These are phyloP conservation scores for Russula griseocarnosa DNA, from an alignment of 768 basidiomycete species.

Conservation along the genomic window DNA sequence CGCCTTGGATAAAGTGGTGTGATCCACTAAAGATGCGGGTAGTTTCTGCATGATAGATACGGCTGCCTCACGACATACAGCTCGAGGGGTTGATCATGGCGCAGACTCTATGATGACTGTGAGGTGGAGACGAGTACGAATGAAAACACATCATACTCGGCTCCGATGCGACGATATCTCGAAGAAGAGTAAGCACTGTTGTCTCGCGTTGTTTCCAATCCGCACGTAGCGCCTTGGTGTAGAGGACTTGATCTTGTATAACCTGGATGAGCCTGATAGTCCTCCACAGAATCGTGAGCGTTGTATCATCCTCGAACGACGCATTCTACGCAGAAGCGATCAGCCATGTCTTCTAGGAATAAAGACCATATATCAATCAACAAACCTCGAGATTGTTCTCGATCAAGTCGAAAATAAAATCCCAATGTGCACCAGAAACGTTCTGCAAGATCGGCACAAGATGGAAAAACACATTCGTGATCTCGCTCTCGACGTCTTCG, in stretches of 20 bases:
- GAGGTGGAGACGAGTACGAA: neutral
- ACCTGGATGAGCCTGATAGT: slow-evolving; percentile 63
- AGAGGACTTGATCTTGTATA: slow-evolving; percentile 63
- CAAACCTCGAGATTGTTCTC: slow-evolving; percentile 85
- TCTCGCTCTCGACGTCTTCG: slow-evolving; percentile 73
- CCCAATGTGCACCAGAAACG: slow-evolving; percentile 87
- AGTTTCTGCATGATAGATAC: slow-evolving; percentile 66
- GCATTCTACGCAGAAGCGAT: slow-evolving; percentile 43
- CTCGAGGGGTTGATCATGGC: slow-evolving; percentile 51
- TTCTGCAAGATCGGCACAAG: slow-evolving; percentile 87
- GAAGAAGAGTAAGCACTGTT: slow-evolving; percentile 52
- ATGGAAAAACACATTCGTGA: slow-evolving; percentile 68
- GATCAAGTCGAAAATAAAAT: slow-evolving; percentile 82
- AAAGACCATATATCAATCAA: neutral
- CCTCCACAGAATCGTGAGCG: slow-evolving; percentile 61
- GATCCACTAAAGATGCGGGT: slow-evolving; percentile 56
- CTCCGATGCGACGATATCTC: slow-evolving; percentile 52
- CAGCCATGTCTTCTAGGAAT: neutral
- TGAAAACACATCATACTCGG: slow-evolving; percentile 44
- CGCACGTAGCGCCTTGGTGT: slow-evolving; percentile 70
- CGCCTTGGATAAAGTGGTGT: slow-evolving; percentile 63
- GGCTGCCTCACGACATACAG: slow-evolving; percentile 62
- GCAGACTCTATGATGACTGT: slow-evolving; percentile 23
- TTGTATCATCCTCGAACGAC: slow-evolving; percentile 53
- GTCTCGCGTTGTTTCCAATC: slow-evolving; percentile 60